Evolutionary conservation across 345 rosid species (phyloP).

Genomic region (Anastatica hierochuntica): DNA sequence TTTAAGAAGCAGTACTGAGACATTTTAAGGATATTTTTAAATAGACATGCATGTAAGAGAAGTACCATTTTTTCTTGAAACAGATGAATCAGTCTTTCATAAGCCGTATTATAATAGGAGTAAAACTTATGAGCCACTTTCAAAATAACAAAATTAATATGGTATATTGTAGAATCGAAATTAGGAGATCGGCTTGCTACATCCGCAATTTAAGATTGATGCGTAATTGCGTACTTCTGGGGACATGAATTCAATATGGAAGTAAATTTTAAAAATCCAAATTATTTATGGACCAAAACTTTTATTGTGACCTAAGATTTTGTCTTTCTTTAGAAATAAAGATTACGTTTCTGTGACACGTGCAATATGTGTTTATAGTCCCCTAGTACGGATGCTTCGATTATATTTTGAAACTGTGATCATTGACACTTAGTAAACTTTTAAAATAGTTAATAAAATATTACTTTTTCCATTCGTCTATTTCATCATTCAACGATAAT

Average conservation of each 20-base stretch:
- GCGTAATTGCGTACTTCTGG: neutral
- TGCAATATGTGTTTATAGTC: slow-evolving; percentile 13
- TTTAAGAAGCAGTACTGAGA: too few relatives aligned
- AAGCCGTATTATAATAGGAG: too few relatives aligned
- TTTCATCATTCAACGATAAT: too few relatives aligned
- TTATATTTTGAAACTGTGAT: slow-evolving; percentile 4
- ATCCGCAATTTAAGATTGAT: neutral
- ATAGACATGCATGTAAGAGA: too few relatives aligned
- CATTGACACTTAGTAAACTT: slow-evolving; percentile 18
- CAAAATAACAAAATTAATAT: neutral
- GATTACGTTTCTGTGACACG: slow-evolving; percentile 14
- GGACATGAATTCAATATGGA: neutral
- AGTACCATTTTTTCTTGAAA: too few relatives aligned
- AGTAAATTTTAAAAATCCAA: neutral
- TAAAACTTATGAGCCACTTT: neutral
- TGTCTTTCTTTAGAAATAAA: slow-evolving; percentile 8
- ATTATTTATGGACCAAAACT: slow-evolving; percentile 6
- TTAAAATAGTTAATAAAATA: neutral
- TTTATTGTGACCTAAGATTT: slow-evolving; percentile 9
- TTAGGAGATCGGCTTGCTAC: neutral
- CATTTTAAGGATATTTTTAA: too few relatives aligned
- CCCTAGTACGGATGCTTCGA: slow-evolving; percentile 24
- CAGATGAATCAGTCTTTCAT: too few relatives aligned
- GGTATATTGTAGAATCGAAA: neutral
- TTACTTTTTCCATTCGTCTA: neutral